Conservation (phyloP, 768 basidiomycete species). For the Daedaleopsis sinensis region DNA sequence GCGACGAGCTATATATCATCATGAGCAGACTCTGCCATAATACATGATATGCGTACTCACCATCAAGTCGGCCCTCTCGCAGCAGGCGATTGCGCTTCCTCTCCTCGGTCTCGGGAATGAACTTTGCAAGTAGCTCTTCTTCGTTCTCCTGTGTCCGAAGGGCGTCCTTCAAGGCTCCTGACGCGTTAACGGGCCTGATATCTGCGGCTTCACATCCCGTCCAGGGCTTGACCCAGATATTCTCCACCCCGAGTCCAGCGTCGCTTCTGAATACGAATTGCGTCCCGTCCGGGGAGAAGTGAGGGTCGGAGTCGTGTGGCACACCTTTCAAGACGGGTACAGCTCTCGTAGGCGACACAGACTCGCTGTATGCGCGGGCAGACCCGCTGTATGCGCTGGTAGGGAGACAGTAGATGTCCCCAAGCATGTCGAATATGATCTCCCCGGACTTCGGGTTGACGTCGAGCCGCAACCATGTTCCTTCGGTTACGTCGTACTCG, state of each 20-base stretch:
- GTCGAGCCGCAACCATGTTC: conserved; percentile 77
- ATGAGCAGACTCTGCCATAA: no score
- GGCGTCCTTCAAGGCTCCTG: conserved; percentile 38
- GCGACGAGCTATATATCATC: conserved; percentile 36
- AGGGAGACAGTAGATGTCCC: conserved; percentile 74
- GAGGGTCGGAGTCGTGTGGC: conserved; percentile 73
- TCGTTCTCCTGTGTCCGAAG: conserved; percentile 43
- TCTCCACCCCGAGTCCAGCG: conserved; percentile 72
- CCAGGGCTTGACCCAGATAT: conserved; percentile 75
- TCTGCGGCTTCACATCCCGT: conserved; percentile 66
- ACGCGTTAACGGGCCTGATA: conserved; percentile 39
- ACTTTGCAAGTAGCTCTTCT: conserved; percentile 48
- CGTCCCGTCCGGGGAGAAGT: conserved; percentile 69
- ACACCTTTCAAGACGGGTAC: conserved; percentile 64
- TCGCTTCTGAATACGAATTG: conserved; percentile 72
- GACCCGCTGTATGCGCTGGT: conserved; percentile 39
- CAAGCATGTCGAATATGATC: conserved; percentile 74
- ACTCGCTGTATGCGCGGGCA: conserved; percentile 29
- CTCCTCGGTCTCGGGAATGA: conserved; percentile 52
- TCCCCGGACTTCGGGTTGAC: conserved; percentile 72
- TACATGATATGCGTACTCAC: conserved; percentile 34
- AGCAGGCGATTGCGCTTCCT: conserved; percentile 52
- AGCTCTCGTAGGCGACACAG: conserved; percentile 41
- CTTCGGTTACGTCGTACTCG: conserved; percentile 70
- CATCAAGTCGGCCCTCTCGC: conserved; percentile 56